These are phyloP conservation scores for Lactuca saligna DNA, from an alignment of 129 eudicot genomes.

Conservation along the genomic window DNA sequence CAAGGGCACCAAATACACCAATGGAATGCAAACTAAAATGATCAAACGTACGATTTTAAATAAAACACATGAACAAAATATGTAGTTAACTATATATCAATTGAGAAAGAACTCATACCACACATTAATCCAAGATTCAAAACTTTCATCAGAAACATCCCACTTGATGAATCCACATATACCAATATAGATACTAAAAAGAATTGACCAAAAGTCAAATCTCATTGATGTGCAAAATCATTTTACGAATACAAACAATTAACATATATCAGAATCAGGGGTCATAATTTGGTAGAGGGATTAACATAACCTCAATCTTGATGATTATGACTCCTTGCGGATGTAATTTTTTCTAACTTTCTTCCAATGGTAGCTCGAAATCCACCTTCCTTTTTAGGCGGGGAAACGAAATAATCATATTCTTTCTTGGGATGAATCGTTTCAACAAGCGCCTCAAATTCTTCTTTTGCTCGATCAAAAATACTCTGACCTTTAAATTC, in stretches of 20 bases:
- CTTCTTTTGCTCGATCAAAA: conserved; percentile 67
- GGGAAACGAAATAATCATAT: conserved; percentile 16
- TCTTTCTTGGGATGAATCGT: conserved; percentile 63
- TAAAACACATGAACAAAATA: no score
- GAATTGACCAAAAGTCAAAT: neutral
- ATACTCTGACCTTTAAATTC: conserved; percentile 62
- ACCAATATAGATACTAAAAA: no score
- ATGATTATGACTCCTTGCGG: conserved; percentile 33
- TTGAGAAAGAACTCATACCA: no score
- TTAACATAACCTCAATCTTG: conserved; percentile 20
- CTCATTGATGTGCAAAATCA: conserved; percentile 3
- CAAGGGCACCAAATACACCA: no score
- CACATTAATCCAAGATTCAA: no score
- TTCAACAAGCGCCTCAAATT: conserved; percentile 55
- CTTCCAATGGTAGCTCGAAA: conserved; percentile 30
- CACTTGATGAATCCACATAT: no score
- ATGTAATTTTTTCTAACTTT: conserved; percentile 35
- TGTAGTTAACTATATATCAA: no score
- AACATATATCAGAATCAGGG: neutral
- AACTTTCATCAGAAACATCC: no score
- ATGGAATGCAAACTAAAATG: no score
- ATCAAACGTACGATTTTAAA: no score
- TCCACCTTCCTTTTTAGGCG: conserved; percentile 39
- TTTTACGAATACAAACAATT: conserved; percentile 2
- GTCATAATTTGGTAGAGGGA: neutral